These are phyloP conservation scores for Lachnellula occidentalis DNA, from an alignment of 2,329 filamentous ascomycete species.

Conservation along the genomic window DNA sequence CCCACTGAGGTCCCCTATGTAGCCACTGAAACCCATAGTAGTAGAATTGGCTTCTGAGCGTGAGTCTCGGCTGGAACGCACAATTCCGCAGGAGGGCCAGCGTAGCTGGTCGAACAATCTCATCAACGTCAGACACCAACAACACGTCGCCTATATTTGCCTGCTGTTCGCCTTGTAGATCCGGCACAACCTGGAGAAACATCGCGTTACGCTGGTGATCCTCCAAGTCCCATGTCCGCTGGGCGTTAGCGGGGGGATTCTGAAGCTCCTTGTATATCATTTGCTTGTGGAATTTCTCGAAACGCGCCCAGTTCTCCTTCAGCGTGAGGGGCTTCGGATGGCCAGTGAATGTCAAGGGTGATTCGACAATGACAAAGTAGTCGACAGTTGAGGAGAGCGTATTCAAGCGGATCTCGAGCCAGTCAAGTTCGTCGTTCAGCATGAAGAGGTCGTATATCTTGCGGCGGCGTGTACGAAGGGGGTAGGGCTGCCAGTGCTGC, in stretches of 20 bases:
- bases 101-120: constrained; percentile 36
- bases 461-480: constrained; percentile 26
- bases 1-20: constrained; percentile 34
- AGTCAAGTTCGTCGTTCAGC: constrained; percentile 61
- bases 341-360: constrained; percentile 52
- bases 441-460: constrained; percentile 59
- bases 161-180: constrained; percentile 30
- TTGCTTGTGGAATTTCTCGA: constrained; percentile 50
- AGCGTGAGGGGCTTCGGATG: constrained; percentile 49
- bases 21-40: constrained; percentile 38
- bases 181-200: constrained; percentile 45
- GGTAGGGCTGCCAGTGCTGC: constrained; percentile 14
- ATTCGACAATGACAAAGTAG: constrained; percentile 61
- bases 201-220: constrained; percentile 51
- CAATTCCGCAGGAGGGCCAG: constrained; percentile 34
- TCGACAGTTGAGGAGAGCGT: constrained; percentile 54
- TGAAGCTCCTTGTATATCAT: constrained; percentile 54
- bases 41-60: constrained; percentile 33
- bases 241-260: constrained; percentile 37
- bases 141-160: constrained; percentile 37
- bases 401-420: constrained; percentile 58
- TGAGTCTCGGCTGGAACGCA: constrained; percentile 30
- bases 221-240: constrained; percentile 45
- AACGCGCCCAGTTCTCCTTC: constrained; percentile 45
- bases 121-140: constrained; percentile 42